Conservation (phyloP, 2,329 filamentous ascomycete genomes). For the Stromatinia cepivora region DNA sequence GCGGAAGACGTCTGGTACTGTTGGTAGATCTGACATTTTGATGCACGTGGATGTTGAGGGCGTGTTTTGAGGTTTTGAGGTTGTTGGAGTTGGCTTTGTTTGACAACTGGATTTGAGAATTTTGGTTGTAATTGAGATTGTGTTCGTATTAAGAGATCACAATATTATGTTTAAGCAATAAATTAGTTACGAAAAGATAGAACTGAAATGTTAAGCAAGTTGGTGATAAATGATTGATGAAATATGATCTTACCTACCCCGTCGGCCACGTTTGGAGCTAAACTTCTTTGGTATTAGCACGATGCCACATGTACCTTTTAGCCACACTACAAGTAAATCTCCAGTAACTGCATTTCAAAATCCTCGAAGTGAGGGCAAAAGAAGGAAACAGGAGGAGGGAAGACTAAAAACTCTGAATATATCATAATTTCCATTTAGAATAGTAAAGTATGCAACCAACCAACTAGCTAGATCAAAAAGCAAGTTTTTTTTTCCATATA, state of each 20-base stretch:
- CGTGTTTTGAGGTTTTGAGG: neutral
- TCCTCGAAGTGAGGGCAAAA: neutral
- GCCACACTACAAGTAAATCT: neutral
- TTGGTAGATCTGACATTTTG: constrained; percentile 8
- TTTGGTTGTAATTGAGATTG: neutral
- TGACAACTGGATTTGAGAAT: neutral
- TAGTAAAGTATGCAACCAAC: too few species aligned
- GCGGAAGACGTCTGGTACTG: neutral
- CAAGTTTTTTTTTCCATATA: neutral
- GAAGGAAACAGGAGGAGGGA: neutral
- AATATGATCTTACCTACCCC: neutral
- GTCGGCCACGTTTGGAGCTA: neutral
- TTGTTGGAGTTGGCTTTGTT: neutral
- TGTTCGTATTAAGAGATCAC: neutral
- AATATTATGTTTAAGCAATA: neutral
- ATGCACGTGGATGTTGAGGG: neutral
- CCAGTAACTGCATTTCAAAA: neutral
- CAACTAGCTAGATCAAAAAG: neutral
- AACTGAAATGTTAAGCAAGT: neutral
- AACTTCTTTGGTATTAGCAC: neutral
- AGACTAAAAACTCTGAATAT: neutral
- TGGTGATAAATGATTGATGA: neutral
- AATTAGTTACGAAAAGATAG: neutral
- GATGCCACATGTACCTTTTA: neutral
- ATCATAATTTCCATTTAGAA: neutral